Evolutionary conservation across 2,329 filamentous ascomycete species (phyloP).

Genomic region (Calonectria henricotiae): DNA sequence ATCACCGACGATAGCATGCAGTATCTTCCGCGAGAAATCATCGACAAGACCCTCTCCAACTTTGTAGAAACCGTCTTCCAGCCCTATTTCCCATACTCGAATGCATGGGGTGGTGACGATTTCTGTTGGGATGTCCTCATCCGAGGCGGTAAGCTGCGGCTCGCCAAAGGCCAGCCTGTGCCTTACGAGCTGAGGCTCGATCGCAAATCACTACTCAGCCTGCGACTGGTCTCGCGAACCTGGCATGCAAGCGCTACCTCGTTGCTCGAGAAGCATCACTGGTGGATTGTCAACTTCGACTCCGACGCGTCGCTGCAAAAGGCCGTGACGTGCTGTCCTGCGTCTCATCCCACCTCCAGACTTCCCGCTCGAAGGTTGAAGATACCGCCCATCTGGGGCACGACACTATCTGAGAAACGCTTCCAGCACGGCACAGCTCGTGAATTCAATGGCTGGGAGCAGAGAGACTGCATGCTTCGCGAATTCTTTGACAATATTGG

Average conservation of each 20-base stretch:
- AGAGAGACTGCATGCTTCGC: background rate
- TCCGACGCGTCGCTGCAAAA: background rate
- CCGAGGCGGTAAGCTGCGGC: constrained; percentile 11
- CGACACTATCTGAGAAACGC: background rate
- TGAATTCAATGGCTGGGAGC: background rate
- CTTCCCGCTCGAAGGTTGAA: background rate
- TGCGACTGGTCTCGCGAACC: constrained; percentile 9
- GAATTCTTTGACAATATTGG: constrained; percentile 3
- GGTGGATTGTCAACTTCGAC: constrained; percentile 16
- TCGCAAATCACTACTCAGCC: constrained; percentile 5
- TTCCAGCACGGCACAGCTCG: background rate
- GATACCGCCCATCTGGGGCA: background rate
- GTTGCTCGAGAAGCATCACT: background rate
- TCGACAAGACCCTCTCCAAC: constrained; percentile 22
- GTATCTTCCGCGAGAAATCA: constrained; percentile 19
- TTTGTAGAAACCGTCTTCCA: constrained; percentile 16
- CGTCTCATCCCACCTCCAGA: background rate
- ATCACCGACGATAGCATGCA: constrained; percentile 12
- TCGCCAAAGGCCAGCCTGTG: constrained; percentile 16
- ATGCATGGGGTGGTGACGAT: background rate
- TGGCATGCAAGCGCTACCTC: background rate
- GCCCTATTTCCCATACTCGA: constrained; percentile 18
- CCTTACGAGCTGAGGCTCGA: constrained; percentile 8
- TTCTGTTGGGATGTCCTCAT: constrained; percentile 22
- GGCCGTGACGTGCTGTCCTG: background rate